Base-by-base conservation (phyloP, 1,139 yeast species). In the Eremothecium sinecaudum region DNA sequence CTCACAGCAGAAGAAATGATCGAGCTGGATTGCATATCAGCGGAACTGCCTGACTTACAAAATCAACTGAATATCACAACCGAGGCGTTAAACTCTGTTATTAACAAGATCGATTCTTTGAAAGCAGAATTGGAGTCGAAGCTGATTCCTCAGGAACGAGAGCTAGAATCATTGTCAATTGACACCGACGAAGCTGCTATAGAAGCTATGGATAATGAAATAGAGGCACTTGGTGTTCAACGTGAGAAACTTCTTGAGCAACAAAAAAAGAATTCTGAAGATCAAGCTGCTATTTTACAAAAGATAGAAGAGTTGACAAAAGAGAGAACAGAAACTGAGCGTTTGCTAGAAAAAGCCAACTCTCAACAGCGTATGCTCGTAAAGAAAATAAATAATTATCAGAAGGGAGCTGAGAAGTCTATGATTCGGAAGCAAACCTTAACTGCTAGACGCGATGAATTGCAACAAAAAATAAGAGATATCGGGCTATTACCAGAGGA, bases 401-500 rank as follows among this genome's bases (percentile, higher is more conserved):
- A 79, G 37, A 80, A 78, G 44, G 61, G 58, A n/a, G 69, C 79
- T 1, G 94, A 83, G 48, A 76, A 71, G 42, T 67, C 67, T 10
- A 63, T 82, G 46, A 70, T 80, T 22, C 79, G 73, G 49, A 80
- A 79, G 46, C 66, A 82, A 1, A 59, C 79, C 8, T 59, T 83
- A 36, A 54, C 63, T 5, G 64, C 68, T 33, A 70, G 94, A 44
- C 71, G 82, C 42, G 83, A 79, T 35, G 92, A 81, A 45, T 61
- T 83, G 17, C 79, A 77, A 43, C 72, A 71, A 42, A 80, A 74
- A 48, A 79, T 86, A 31, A 69, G 92, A 40, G 94, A 83, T 34
- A 62, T 87, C 33, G 96, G 96, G 8, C 80, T 83, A 1, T 64
- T 87, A 19, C 92, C 96, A 0, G 95, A 86, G 50, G 90, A 83